Evolutionary conservation across 352 stramenopile species (phyloP).

Genomic region (Halophytophthora batemanensis): DNA sequence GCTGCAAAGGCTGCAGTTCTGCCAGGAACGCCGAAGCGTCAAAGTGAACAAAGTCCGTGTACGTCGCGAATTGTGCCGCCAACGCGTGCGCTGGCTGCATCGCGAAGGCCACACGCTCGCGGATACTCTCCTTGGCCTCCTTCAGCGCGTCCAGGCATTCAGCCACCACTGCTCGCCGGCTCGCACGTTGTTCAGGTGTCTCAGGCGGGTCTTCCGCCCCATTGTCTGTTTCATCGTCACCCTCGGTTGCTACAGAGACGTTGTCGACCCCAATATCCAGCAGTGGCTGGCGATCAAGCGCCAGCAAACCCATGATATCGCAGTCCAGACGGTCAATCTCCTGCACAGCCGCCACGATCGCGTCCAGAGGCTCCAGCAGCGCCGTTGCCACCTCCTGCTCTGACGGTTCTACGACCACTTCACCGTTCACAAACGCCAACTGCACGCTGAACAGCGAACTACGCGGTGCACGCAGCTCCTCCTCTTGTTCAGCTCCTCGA

Average conservation of each 20-base stretch:
- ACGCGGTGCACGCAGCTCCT: constrained; percentile 38
- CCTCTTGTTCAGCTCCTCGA: constrained; percentile 8
- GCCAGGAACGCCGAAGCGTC: constrained; percentile 74
- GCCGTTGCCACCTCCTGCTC: constrained; percentile 63
- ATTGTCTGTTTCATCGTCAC: constrained; percentile 11
- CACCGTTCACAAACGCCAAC: constrained; percentile 42
- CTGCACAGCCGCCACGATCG: constrained; percentile 68
- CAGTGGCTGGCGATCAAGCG: constrained; percentile 55
- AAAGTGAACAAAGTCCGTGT: constrained; percentile 80
- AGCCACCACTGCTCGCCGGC: constrained; percentile 30
- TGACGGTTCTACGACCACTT: constrained; percentile 62
- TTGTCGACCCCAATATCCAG: constrained; percentile 48
- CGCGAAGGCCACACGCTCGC: constrained; percentile 46
- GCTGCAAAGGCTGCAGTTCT: constrained; percentile 41
- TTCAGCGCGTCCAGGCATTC: constrained; percentile 48
- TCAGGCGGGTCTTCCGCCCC: neutral
- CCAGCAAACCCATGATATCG: constrained; percentile 89
- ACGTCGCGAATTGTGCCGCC: constrained; percentile 68
- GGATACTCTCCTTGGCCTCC: constrained; percentile 51
- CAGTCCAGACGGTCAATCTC: constrained; percentile 85
- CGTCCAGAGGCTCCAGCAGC: constrained; percentile 81
- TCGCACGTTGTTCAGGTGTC: neutral
- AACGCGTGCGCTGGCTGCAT: constrained; percentile 71
- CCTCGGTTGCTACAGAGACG: neutral
- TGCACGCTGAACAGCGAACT: constrained; percentile 86